Evolutionary conservation across 1,139 yeast species (phyloP).

Genomic region (Geotrichum klebahnii): DNA sequence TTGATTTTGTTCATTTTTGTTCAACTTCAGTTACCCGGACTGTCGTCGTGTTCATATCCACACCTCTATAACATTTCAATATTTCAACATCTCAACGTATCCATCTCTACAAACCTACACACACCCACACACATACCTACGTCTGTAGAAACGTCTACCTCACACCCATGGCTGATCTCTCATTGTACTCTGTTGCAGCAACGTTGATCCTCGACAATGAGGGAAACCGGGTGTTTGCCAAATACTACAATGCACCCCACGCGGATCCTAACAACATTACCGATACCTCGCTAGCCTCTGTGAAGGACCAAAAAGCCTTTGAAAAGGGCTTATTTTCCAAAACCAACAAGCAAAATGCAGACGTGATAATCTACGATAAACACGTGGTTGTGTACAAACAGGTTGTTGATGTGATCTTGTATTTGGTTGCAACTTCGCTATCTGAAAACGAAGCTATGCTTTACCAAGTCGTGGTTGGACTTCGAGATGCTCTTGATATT

Average conservation of each 20-base stretch:
- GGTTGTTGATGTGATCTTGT: slow-evolving; percentile 64
- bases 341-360: slow-evolving; percentile 75
- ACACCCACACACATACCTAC: not conserved
- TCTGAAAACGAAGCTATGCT: slow-evolving; percentile 85
- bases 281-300: slow-evolving; percentile 31
- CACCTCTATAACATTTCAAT: not conserved
- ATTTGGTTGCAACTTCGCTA: slow-evolving; percentile 64
- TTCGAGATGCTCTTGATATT: slow-evolving; percentile 76
- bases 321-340: slow-evolving; percentile 70
- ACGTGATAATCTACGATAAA: slow-evolving; percentile 69
- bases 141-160: not conserved
- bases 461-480: slow-evolving; percentile 70
- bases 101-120: not conserved
- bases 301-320: slow-evolving; percentile 67
- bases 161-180: slow-evolving; percentile 27
- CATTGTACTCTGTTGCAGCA: slow-evolving; percentile 71
- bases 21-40: not conserved
- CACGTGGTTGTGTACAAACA: slow-evolving; percentile 76
- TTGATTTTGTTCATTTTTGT: not conserved
- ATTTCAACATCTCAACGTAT: not conserved
- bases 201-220: slow-evolving; percentile 74
- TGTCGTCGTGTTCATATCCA: slow-evolving; percentile 2
- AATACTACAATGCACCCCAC: slow-evolving; percentile 73
- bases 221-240: slow-evolving; percentile 76
- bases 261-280: slow-evolving; percentile 33